Base-by-base conservation (phyloP, 352 stramenopile species). In the Phytophthora chlamydospora region DNA sequence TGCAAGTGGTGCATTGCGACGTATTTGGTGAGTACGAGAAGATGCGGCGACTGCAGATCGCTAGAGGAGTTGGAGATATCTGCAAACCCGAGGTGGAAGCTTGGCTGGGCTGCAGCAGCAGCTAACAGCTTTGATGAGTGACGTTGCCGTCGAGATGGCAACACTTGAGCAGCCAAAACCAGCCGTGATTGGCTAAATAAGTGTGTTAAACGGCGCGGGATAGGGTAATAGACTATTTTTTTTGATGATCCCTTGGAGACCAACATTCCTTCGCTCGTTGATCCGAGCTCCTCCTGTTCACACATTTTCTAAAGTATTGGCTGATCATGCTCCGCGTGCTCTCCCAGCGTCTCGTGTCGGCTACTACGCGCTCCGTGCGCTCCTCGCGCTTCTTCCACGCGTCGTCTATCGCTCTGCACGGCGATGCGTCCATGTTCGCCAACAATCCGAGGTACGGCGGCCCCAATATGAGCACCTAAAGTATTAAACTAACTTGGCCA, bases 341-440 rank as follows among this genome's bases (percentile, higher is more conserved):
- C 31, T 35, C 46, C 12, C 62, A 66, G 33, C 65, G 62, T 44
- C 45, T 75, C 35, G 9, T 68, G 9, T 61, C 56, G 38, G 44
- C 53, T 32, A 29, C 58, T 27, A 40, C 50, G 47, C 46, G 21
- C 24, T 42, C 11, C 29, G 14, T 17, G 13, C 24, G 47, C 35
- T 16, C 45, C 36, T 19, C 45, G 42, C 62, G 66, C 39, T 62
- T 68, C 17, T 78, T 88, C 56, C 78, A 88, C 63, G 72, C 77
- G 29, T 87, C 78, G 3, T 38, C 67, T 4, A 44, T 39, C 71
- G 66, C 76, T 3, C 65, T 78, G 35, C 83, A 91, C 34, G 78
- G 71, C 6, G 78, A 91, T 36, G 40, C 73, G 63, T 85, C 83
- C 49, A 71, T 79, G 58, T 90, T 89, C 45, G 72, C 80, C 10